Evolutionary conservation across 306 rosid genomes (phyloP), one percentile per base, ranked within the genome.

Genomic region (Rosa persica): DNA sequence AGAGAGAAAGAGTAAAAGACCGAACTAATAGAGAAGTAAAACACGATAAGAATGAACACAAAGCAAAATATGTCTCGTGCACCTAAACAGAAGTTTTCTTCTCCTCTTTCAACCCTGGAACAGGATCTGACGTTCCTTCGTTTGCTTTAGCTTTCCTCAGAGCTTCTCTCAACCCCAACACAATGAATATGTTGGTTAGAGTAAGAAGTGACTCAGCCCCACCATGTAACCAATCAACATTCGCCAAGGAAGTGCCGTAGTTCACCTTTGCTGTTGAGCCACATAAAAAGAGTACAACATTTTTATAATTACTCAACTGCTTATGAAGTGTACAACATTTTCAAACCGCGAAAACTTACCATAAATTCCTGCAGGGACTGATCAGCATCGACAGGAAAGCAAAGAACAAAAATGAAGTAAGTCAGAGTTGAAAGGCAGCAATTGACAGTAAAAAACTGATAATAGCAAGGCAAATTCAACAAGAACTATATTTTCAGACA

Each of bases 341-440:
- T 75, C 66, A 30, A 48, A 40, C 22, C 23, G 52, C 40, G 49
- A 65, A 78, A 85, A 76, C 73, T 81, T 76, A 93, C 99, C 99
- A 73, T 91, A 95, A 77, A 95, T 95, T 81, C 97, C 98, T 72
- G 99, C 98, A 34, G 99, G 99, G 51, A 95, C 99, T 93, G 90
- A 77, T 74, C 67, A 69, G 71, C 39, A 51, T 48, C n/a, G 49
- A 51, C 25, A 46, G 51, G 52, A 72, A 38, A 68, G 20, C 68
- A 82, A 75, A 65, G 55, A 70, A 65, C 67, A 85, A 77, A 70
- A 77, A 71, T 0, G 66, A 60, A 82, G 22, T n/a, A 82, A 82
- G 85, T 75, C 78, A 86, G 54, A 44, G 48, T 52, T 43, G 23
- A 70, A 67, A 76, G 36, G 64, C 77, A 49, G 64, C 64, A 54